Conservation (phyloP, 768 basidiomycete species). For the Panaeolus cyanescens region DNA sequence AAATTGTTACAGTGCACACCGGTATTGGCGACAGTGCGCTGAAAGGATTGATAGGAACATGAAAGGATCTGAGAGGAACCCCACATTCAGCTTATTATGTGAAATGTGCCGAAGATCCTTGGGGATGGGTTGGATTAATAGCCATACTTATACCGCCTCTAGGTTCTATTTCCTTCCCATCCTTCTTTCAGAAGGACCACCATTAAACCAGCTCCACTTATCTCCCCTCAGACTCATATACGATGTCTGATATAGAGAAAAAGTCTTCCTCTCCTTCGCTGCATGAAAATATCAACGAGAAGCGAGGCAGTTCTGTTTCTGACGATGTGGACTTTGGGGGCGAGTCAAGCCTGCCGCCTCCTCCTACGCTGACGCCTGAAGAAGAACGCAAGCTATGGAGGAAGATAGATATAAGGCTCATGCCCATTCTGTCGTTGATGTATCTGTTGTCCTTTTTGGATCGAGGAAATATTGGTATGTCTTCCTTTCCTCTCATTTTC, state of each 20-base stretch:
- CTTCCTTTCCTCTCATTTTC: not conserved
- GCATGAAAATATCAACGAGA: conserved; percentile 17
- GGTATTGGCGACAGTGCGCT: not conserved
- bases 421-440: conserved; percentile 61
- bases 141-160: not conserved
- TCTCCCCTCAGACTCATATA: not conserved
- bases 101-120: not conserved
- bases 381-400: conserved; percentile 49
- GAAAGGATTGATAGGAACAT: not conserved
- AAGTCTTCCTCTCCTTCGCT: conserved; percentile 8
- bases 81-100: not conserved
- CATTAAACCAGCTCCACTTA: not conserved
- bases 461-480: conserved; percentile 60
- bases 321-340: conserved; percentile 41
- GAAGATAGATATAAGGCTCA: conserved; percentile 58
- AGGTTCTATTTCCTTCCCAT: not conserved
- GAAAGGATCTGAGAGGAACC: not conserved
- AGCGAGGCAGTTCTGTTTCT: conserved; percentile 16
- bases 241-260: conserved; percentile 21
- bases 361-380: conserved; percentile 44
- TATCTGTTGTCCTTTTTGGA: conserved; percentile 69
- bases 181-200: not conserved
- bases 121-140: not conserved
- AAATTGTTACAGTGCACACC: not conserved
- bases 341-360: conserved; percentile 45